Evolutionary conservation across 2,329 filamentous ascomycete genomes (phyloP).

Genomic region (Fusarium foetens): DNA sequence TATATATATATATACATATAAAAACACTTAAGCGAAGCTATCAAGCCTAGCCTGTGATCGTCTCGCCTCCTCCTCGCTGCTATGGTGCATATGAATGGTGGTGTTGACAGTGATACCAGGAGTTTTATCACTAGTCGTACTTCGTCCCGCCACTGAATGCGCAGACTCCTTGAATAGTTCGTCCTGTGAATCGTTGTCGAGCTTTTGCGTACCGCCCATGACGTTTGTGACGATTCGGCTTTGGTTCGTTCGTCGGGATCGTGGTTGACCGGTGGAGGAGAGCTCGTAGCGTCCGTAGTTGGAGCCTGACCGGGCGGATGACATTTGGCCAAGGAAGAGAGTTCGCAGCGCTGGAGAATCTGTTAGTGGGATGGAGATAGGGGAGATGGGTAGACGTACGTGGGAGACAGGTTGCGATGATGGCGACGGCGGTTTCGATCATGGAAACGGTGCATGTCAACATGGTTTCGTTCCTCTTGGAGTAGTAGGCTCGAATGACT

Average conservation of each 20-base stretch:
- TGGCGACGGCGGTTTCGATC: conserved; percentile 52
- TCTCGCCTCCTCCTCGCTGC: conserved; percentile 1
- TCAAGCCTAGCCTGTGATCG: conserved; percentile 7
- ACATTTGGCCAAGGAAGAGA: conserved; percentile 36
- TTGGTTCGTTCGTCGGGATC: conserved; percentile 33
- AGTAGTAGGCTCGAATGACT: conserved; percentile 51
- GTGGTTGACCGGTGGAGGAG: conserved; percentile 29
- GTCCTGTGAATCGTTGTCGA: conserved; percentile 38
- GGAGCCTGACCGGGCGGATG: conserved; percentile 26
- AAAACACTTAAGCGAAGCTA: conserved; percentile 3
- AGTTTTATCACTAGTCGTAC: conserved; percentile 5
- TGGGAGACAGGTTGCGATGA: conserved; percentile 54
- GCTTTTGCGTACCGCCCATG: conserved; percentile 34
- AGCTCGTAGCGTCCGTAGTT: conserved; percentile 40
- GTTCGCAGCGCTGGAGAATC: conserved; percentile 23
- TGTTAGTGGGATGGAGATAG: background rate
- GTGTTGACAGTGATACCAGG: conserved; percentile 36
- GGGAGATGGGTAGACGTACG: conserved; percentile 18
- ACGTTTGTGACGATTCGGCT: conserved; percentile 40
- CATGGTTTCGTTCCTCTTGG: conserved; percentile 50
- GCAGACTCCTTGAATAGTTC: conserved; percentile 32
- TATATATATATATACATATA: background rate
- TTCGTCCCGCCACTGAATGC: background rate
- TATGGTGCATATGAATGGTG: conserved; percentile 33
- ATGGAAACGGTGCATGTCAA: conserved; percentile 52